phyloP scores from a whole-genome alignment of 306 rosid species.

The Trichosanthes truncata region DNA sequence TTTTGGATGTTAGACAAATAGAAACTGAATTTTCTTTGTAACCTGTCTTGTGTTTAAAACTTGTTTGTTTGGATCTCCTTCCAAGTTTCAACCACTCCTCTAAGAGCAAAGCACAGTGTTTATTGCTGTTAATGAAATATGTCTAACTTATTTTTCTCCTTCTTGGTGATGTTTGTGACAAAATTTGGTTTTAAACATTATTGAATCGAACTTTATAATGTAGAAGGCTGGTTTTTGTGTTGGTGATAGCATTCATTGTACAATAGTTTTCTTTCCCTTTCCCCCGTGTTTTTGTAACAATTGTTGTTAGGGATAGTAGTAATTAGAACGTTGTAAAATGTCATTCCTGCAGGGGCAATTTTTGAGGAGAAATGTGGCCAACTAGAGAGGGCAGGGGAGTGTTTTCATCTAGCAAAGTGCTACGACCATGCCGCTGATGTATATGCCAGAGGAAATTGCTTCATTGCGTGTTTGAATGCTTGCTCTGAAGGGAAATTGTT shows the following conservation, averaged over 20 bases:
- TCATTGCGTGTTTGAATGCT: conserved; percentile 40
- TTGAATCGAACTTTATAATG: neutral
- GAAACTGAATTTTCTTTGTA: neutral
- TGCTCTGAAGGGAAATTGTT: conserved; percentile 43
- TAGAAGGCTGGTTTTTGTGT: neutral
- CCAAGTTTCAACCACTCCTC: neutral
- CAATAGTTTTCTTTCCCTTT: neutral
- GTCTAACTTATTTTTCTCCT: neutral
- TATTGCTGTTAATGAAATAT: too few relatives aligned
- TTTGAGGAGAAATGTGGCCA: conserved; percentile 47
- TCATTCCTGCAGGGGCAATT: conserved; percentile 33
- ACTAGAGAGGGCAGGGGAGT: conserved; percentile 52
- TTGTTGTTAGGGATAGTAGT: neutral
- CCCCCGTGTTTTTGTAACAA: neutral
- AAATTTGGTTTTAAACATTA: neutral
- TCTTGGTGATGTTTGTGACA: neutral
- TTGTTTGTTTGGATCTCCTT: neutral
- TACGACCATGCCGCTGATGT: conserved; percentile 43
- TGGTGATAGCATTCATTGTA: neutral
- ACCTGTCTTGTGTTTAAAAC: neutral
- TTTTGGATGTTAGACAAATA: too few relatives aligned
- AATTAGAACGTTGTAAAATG: neutral
- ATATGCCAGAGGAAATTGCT: conserved; percentile 46
- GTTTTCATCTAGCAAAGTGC: conserved; percentile 44
- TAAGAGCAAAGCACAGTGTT: neutral